Base-by-base conservation (phyloP, 768 basidiomycete species). In the Scleroderma bovista region DNA sequence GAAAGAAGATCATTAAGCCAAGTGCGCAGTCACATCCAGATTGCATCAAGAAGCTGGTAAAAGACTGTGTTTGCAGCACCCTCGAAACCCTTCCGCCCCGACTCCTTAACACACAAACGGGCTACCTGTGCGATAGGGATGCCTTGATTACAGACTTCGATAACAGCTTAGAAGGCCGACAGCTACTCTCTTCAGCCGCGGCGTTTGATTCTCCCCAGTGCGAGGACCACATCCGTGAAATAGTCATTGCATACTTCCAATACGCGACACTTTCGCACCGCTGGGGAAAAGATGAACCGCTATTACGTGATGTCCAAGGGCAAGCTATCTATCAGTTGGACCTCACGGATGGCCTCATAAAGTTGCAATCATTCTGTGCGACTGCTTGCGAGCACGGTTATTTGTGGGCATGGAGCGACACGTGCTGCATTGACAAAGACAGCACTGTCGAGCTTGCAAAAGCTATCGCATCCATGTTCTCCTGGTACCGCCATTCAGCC, bases 371-470 rank as follows among this genome's bases (percentile, higher is more conserved):
- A n/a, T n/a, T n/a, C n/a, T n/a, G n/a, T n/a, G n/a, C n/a, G n/a
- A n/a, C n/a, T n/a, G n/a, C n/a, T n/a, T n/a, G n/a, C n/a, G n/a
- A n/a, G n/a, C n/a, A n/a, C n/a, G n/a, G n/a, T n/a, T n/a, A n/a
- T n/a, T n/a, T n/a, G n/a, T n/a, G n/a, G n/a, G n/a, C n/a, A n/a
- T n/a, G n/a, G n/a, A 20, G 33, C 19, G 33, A 37, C 17, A 47
- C 46, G 9, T 47, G 46, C 17, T 47, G 46, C 36, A 47, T 47
- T 6, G 20, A 38, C 36, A 47, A 39, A 22, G 29, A 34, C 20
- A 47, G 37, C 24, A 39, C 7, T 29, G 34, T 17, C 1, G 46
- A 47, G 20, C 7, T 37, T 10, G 33, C 15, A 17, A 34, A 47
- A 38, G 24, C 46, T 6, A 47, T 47, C 15, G 17, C 15, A 17